Evolutionary conservation across 768 basidiomycete genomes (phyloP).

Genomic region (Mycena filopes): DNA sequence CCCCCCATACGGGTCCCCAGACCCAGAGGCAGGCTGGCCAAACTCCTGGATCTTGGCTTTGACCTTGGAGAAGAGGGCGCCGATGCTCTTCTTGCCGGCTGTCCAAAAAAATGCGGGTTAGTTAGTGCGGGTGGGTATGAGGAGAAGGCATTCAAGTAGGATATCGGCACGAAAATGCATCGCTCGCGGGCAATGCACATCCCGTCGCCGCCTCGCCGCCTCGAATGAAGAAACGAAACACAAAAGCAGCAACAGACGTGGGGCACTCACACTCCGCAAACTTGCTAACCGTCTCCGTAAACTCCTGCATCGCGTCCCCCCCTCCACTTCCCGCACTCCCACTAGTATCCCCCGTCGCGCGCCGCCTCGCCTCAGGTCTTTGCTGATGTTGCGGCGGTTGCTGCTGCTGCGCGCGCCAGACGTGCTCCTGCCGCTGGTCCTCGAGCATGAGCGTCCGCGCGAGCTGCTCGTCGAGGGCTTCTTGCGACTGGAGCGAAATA

Average conservation of each 20-base stretch:
- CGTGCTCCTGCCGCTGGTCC: constrained; percentile 57
- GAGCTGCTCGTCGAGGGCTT: constrained; percentile 82
- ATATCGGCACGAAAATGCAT: too few relatives aligned
- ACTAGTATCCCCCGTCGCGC: constrained; percentile 18
- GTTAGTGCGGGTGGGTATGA: not conserved
- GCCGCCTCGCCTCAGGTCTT: constrained; percentile 27
- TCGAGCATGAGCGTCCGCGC: constrained; percentile 79
- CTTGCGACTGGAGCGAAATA: constrained; percentile 56
- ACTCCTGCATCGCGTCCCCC: constrained; percentile 69
- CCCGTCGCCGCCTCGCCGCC: too few relatives aligned
- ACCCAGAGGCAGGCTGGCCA: constrained; percentile 56
- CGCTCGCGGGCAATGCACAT: too few relatives aligned
- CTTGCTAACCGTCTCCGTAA: constrained; percentile 80
- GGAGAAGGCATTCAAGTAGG: too few relatives aligned
- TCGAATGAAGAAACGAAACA: not conserved
- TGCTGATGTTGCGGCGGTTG: constrained; percentile 20
- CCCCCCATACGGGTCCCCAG: constrained; percentile 35
- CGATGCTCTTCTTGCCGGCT: constrained; percentile 86
- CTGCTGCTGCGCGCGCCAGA: constrained; percentile 45
- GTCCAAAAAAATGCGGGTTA: not conserved
- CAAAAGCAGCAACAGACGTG: too few relatives aligned
- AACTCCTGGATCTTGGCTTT: constrained; percentile 88
- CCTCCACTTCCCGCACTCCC: too few relatives aligned
- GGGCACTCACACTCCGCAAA: constrained; percentile 77
- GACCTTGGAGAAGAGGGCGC: constrained; percentile 76